Conservation (phyloP, 306 rosid genomes). For the Cicer arietinum region DNA sequence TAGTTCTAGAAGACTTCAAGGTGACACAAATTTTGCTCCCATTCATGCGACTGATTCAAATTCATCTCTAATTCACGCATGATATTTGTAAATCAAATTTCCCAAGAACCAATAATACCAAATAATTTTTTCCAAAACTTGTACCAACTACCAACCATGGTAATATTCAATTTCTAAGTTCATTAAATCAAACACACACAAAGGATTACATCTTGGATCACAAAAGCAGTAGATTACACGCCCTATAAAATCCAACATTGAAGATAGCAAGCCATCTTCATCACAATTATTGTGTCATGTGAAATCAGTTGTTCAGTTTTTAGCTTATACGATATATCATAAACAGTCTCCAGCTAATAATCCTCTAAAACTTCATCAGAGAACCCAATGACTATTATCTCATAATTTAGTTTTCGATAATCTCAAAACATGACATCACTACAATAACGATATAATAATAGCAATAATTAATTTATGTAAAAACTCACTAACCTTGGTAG, state of each 20-base stretch:
- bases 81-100: not conserved
- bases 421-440: constrained; percentile 17
- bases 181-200: not conserved
- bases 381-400: not conserved
- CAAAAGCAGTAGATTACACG: not conserved
- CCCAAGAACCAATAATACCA: not conserved
- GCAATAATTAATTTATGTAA: not conserved
- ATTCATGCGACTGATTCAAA: not conserved
- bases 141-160: not conserved
- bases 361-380: constrained; percentile 16
- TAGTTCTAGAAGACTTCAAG: constrained; percentile 52
- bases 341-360: constrained; percentile 28
- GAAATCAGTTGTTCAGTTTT: not conserved
- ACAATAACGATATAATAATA: not conserved
- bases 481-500: constrained; percentile 57
- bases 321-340: not conserved
- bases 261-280: constrained; percentile 16
- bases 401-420: constrained; percentile 22
- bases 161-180: not conserved
- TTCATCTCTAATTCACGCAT: not conserved
- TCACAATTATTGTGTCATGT: constrained; percentile 4
- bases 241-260: not conserved
- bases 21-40: constrained; percentile 36
- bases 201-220: constrained; percentile 4
- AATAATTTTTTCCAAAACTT: not conserved